Percentiles rank a stretch among this genome's conserved stretches.
These are phyloP conservation scores for Penicillium malachiteum DNA, from an alignment of 495 filamentous ascomycete genomes.

Conservation along the genomic window DNA sequence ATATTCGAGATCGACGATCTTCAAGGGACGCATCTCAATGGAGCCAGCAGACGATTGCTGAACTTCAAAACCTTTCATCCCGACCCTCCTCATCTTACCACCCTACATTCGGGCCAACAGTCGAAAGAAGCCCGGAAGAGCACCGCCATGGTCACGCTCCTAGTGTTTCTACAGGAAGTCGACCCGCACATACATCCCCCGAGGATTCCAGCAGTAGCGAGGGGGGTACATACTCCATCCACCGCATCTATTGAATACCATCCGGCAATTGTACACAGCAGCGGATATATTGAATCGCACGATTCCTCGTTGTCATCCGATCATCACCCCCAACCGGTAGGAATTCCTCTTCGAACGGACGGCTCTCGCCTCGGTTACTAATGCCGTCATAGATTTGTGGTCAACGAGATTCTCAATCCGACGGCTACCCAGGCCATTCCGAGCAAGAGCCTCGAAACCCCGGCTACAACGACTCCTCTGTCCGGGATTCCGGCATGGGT, in stretches of 20 bases:
- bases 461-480: conserved; percentile 29
- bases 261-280: conserved; percentile 63
- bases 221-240: conserved; percentile 63
- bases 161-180: conserved; percentile 28
- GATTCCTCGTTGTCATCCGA: conserved; percentile 44
- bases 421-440: conserved; percentile 32
- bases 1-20: conserved; percentile 57
- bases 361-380: conserved; percentile 36
- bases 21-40: conserved; percentile 55
- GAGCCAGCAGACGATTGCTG: conserved; percentile 50
- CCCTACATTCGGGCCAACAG: conserved; percentile 29
- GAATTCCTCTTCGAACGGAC: conserved; percentile 32
- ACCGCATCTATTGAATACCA: conserved; percentile 62
- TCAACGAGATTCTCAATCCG: conserved; percentile 33
- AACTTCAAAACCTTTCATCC: conserved; percentile 41
- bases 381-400: conserved; percentile 44
- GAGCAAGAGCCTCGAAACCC: conserved; percentile 35
- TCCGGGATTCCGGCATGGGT: conserved; percentile 55
- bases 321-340: conserved; percentile 42
- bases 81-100: conserved; percentile 46
- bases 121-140: conserved; percentile 27
- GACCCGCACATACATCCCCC: conserved; percentile 58
- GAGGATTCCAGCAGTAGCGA: conserved; percentile 74
- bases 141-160: conserved; percentile 31
- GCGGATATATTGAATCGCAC: conserved; percentile 58